Evolutionary conservation across 148 eudicot genomes (phyloP).

Genomic region (Talinum fruticosum): DNA sequence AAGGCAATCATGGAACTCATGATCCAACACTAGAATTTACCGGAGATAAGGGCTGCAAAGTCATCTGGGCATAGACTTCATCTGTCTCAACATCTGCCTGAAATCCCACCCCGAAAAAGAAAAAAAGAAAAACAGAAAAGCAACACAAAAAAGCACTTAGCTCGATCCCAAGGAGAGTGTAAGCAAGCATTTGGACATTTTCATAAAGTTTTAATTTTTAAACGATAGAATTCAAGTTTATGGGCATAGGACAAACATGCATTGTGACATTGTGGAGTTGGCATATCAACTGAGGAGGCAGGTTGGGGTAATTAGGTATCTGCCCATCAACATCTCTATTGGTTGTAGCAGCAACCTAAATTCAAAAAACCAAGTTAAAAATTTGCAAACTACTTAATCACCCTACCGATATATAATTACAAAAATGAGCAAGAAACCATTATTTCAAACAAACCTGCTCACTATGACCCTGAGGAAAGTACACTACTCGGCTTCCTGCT

Average conservation of each 20-base stretch:
- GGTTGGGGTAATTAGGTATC: slow-evolving; percentile 85
- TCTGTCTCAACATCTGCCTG: slow-evolving; percentile 95
- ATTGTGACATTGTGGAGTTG: slow-evolving; percentile 96
- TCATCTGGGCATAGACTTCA: slow-evolving; percentile 96
- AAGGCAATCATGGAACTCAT: not conserved
- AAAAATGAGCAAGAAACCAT: not conserved
- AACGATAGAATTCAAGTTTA: not conserved
- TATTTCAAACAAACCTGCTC: slow-evolving; percentile 58
- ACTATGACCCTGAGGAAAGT: slow-evolving; percentile 98
- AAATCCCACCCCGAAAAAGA: slow-evolving; percentile 31
- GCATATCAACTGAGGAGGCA: slow-evolving; percentile 86
- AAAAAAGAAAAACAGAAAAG: not conserved
- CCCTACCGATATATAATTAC: not conserved
- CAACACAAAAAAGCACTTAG: not conserved
- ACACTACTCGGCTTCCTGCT: slow-evolving; percentile 79
- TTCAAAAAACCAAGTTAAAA: slow-evolving; percentile 14
- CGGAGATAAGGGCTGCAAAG: slow-evolving; percentile 86
- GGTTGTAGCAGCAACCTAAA: slow-evolving; percentile 90
- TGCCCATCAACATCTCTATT: slow-evolving; percentile 84
- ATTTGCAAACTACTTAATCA: slow-evolving; percentile 10
- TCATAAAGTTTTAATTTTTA: too few relatives aligned
- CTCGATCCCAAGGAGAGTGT: not conserved
- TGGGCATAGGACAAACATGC: slow-evolving; percentile 72
- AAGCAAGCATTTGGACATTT: too few relatives aligned
- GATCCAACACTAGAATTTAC: slow-evolving; percentile 34